Conservation (phyloP, 768 basidiomycete genomes). For the Nidula microcarpa region DNA sequence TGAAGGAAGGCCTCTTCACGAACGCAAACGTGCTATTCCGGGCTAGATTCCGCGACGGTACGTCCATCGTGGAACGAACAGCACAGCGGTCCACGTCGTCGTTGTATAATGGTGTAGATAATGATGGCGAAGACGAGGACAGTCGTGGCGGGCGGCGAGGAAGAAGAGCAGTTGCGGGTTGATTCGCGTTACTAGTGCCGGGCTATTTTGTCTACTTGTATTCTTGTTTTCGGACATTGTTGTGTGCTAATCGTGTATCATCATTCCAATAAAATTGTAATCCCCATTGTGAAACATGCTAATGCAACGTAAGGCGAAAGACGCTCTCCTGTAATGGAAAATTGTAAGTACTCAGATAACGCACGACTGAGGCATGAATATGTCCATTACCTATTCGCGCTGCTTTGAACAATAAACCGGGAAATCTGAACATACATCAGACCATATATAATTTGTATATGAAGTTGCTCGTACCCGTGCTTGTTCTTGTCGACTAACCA, state of each 20-base stretch:
- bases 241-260: slow-evolving; percentile 19
- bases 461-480: slow-evolving; percentile 67
- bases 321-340: slow-evolving; percentile 67
- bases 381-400: slow-evolving; percentile 81
- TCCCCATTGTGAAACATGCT: slow-evolving; percentile 91
- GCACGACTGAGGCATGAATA: neutral
- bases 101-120: slow-evolving; percentile 27
- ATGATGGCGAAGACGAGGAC: slow-evolving; percentile 23
- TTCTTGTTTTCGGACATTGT: slow-evolving; percentile 13
- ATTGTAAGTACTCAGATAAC: neutral
- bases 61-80: slow-evolving; percentile 83
- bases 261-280: slow-evolving; percentile 52
- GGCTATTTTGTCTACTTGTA: slow-evolving; percentile 13
- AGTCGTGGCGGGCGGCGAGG: slow-evolving; percentile 24
- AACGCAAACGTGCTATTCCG: slow-evolving; percentile 97
- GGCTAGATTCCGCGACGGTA: slow-evolving; percentile 91
- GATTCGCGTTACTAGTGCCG: neutral
- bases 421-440: slow-evolving; percentile 51
- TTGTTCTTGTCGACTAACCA: slow-evolving; percentile 91
- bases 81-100: slow-evolving; percentile 58
- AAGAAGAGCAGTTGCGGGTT: slow-evolving; percentile 8
- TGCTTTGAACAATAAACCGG: slow-evolving; percentile 92
- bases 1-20: slow-evolving; percentile 96
- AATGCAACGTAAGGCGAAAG: slow-evolving; percentile 94
- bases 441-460: neutral